Evolutionary conservation across 768 basidiomycete genomes (phyloP), one percentile per base, ranked within the genome.

Genomic region (Rhodotorula toruloides): DNA sequence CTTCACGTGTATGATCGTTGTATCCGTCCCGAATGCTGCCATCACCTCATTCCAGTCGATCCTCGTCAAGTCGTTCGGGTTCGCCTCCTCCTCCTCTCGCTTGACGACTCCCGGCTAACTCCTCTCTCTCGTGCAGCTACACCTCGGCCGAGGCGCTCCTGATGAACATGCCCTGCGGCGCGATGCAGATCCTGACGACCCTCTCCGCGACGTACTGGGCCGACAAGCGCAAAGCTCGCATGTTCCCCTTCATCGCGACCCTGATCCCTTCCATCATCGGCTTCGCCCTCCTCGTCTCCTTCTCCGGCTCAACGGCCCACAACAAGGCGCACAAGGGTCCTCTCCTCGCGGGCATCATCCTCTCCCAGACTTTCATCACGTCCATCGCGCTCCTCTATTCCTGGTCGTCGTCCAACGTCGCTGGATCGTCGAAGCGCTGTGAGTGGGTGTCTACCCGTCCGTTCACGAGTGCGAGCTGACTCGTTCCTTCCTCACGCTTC

Each of bases 91-190:
- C 55, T 22, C 14, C 17, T 32, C 16, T 27, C 42, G 21, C 11
- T 34, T 56, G 34, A 19, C 39, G 34, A 59, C 47, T 17, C 34
- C 9, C 25, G 29, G n/a, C 44, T 39, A 19, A n/a, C 17, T 27
- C 42, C 6, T 47, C 25, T 29, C 27, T 27, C 22, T 8, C 17
- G 19, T 27, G 16, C 52, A 42, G 71, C 7, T 73, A 64, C 57
- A 85, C 84, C 17, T 82, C 86, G 13, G 83, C 80, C 73, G 85
- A 85, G 73, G 83, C 85, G 0, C 76, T 87, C 19, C 86, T 86
- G 47, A 71, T 86, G 37, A 81, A 81, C 12, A 85, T 85, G 0
- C 86, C 85, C 7, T 81, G 76, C 27, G 86, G 86, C 4, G 80
- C 78, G 11, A 74, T 87, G 29, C 81, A 80, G 2, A 80, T 84